These are phyloP conservation scores for Herpomyces periplanetae DNA, from an alignment of 2,329 filamentous ascomycete species.

Conservation along the genomic window DNA sequence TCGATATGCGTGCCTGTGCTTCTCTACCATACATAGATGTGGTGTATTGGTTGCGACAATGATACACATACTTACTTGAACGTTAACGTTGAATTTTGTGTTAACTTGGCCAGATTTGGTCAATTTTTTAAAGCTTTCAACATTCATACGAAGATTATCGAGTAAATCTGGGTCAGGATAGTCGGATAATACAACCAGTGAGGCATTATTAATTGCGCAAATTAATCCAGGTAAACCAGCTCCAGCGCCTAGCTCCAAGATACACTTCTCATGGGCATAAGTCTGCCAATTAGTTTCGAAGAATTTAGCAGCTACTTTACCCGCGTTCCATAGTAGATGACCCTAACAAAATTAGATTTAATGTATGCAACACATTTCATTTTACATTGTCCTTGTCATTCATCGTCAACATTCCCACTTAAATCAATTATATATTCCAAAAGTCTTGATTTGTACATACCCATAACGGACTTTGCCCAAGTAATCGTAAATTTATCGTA, in stretches of 20 bases:
- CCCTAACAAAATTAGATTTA: constrained; percentile 11
- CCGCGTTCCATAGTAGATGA: constrained; percentile 66
- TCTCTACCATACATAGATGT: too few relatives aligned
- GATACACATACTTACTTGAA: constrained; percentile 5
- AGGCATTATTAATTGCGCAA: constrained; percentile 28
- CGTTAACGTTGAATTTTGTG: constrained; percentile 8
- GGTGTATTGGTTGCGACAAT: constrained; percentile 2
- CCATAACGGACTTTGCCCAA: constrained; percentile 59
- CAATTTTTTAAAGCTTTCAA: constrained; percentile 14
- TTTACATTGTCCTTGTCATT: constrained; percentile 2
- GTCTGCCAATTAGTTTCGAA: constrained; percentile 23
- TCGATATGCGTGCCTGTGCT: too few relatives aligned
- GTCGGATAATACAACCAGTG: constrained; percentile 32
- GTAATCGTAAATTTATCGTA: constrained; percentile 27
- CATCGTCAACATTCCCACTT: constrained; percentile 1
- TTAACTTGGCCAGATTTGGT: constrained; percentile 6
- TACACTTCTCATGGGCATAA: constrained; percentile 22
- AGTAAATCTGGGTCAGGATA: constrained; percentile 60
- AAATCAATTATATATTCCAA: constrained; percentile 2
- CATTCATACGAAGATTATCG: constrained; percentile 35
- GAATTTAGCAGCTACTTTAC: constrained; percentile 32
- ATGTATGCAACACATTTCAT: constrained; percentile 2
- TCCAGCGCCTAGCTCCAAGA: constrained; percentile 62
- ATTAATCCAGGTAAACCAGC: constrained; percentile 50
- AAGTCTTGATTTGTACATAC: constrained; percentile 9